Evolutionary conservation across 768 basidiomycete genomes (phyloP), one percentile per base, ranked within the genome.

Genomic region (Neoboletus brunneissimus): DNA sequence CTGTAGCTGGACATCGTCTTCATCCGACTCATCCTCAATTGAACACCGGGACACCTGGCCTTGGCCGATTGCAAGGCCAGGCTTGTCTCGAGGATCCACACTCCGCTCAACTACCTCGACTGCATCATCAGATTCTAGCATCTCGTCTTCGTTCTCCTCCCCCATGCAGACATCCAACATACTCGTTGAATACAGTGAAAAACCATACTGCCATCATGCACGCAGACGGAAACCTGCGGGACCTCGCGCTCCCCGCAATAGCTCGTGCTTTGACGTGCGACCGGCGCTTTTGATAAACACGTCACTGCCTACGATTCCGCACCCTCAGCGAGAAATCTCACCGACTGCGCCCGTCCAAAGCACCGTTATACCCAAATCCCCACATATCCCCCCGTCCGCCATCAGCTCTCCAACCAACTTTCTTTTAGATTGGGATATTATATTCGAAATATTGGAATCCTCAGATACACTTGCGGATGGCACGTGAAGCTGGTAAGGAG

Each of bases 371-470:
- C 38, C 25, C 22, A 55, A 44, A 2, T 52, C 48, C 11, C 35
- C 61, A 35, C 45, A 55, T 4, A 35, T 48, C 2, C 57, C 59
- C 32, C 52, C 60, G 23, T 32, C 44, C 13, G 9, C 48, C 20
- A 4, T 53, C 23, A 53, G 11, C 22, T 57, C 70, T 8, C 61
- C 67, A 0, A 55, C 59, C 38, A 58, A 66, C 31, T 63, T 55
- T 16, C 65, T 49, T 18, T 51, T 71, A 12, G 72, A 71, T 42
- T 71, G 70, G 70, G 72, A 71, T 44, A 51, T 32, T 16, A 71
- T 71, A 57, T 71, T 73, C 41, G 66, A 72, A n/a, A 29, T 66
- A 23, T 46, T 71, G 40, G 69, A 55, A 23, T 61, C 56, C 40
- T 59, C 63, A 13, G 41, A 58, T 5, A 22, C 18, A 38, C 15